These are phyloP conservation scores for Hordeum marinum DNA, from an alignment of 176 grass and related monocot genomes.

Conservation along the genomic window DNA sequence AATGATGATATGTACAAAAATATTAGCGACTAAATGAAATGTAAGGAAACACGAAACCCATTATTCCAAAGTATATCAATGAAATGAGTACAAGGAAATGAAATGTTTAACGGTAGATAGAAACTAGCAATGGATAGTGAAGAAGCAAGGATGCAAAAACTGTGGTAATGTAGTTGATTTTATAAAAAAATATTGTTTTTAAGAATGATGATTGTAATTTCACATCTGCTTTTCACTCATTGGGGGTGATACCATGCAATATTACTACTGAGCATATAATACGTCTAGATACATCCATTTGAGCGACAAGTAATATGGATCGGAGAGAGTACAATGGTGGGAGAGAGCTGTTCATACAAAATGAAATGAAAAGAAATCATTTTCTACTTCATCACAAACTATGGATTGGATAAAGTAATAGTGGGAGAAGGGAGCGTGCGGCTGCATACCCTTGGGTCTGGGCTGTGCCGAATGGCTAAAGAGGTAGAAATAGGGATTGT, in stretches of 20 bases:
- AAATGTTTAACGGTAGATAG: neutral
- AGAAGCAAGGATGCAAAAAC: neutral
- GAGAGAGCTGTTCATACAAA: neutral
- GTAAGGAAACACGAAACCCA: neutral
- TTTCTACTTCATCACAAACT: neutral
- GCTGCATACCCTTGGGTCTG: neutral
- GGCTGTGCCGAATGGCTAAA: neutral
- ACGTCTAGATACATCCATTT: too few species aligned
- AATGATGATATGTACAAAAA: neutral
- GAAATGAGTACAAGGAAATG: neutral
- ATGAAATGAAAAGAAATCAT: neutral
- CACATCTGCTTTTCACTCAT: neutral
- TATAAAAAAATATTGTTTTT: neutral
- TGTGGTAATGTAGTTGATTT: neutral
- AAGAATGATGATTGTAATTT: neutral
- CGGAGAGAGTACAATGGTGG: neutral
- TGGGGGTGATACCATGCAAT: neutral
- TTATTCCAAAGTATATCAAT: neutral
- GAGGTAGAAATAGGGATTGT: neutral
- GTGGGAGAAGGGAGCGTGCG: neutral
- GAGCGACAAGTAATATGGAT: too few species aligned
- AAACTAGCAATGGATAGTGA: neutral
- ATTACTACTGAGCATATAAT: too few species aligned
- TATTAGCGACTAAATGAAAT: neutral
- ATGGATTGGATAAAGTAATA: neutral